Conservation (phyloP, 2,329 filamentous ascomycete genomes). For the Teratosphaeria pseudoeucalypti region DNA sequence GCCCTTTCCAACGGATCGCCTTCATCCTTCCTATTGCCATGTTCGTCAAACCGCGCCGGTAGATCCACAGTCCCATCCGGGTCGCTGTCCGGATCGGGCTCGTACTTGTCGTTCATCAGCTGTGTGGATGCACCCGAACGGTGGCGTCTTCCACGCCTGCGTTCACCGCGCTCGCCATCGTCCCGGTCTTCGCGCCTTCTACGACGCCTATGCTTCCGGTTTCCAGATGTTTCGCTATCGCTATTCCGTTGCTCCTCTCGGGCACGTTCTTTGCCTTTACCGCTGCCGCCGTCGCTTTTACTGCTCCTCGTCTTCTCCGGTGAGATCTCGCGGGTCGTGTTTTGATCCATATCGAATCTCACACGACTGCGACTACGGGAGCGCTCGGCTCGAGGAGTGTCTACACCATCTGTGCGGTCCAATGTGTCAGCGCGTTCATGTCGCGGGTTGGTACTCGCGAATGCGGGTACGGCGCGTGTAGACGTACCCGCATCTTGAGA, state of each 20-base stretch:
- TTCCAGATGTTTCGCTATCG: conserved; percentile 10
- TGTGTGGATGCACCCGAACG: conserved; percentile 2
- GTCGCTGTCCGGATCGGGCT: conserved; percentile 14
- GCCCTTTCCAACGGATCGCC: conserved; percentile 10
- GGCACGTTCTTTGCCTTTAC: conserved; percentile 6
- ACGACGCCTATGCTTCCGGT: conserved; percentile 13
- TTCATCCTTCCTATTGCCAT: conserved; percentile 22
- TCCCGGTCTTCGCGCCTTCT: conserved; percentile 10
- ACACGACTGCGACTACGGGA: conserved; percentile 17
- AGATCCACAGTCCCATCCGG: conserved; percentile 26
- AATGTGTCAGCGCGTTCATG: conserved; percentile 1
- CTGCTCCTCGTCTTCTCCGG: conserved; percentile 4
- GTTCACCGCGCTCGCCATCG: conserved; percentile 1
- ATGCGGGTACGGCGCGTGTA: conserved; percentile 16
- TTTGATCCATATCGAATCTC: conserved; percentile 22
- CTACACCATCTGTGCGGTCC: conserved; percentile 19
- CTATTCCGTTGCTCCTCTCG: conserved; percentile 7
- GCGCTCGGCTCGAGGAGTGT: conserved; percentile 14
- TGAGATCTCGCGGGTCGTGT: conserved; percentile 15
- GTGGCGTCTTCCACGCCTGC: neutral
- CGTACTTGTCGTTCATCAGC: conserved; percentile 19
- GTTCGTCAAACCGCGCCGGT: conserved; percentile 27
- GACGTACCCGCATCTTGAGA: conserved; percentile 15
- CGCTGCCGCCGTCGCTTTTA: neutral
- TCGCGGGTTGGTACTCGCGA: conserved; percentile 3